Percentiles rank a stretch among this genome's conserved stretches.
Evolutionary conservation across 352 stramenopile species (phyloP).

Genomic region (Elongisporangium anandrum): DNA sequence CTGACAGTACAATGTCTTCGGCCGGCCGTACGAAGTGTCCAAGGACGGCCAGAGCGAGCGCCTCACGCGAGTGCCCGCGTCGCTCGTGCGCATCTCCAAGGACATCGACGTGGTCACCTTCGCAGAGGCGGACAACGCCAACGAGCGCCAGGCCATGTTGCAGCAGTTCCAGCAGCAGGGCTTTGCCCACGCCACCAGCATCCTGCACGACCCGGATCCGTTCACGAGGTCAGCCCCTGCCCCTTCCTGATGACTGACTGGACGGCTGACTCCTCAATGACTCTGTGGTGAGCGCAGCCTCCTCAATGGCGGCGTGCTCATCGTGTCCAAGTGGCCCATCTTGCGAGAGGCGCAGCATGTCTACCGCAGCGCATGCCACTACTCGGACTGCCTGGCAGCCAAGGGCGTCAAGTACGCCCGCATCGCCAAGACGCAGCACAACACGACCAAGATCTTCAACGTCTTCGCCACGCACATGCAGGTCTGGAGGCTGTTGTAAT

Average conservation of each 20-base stretch:
- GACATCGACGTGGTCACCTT: conserved; percentile 78
- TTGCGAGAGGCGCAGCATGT: conserved; percentile 72
- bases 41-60: conserved; percentile 66
- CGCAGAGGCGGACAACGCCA: conserved; percentile 51
- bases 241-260: background rate
- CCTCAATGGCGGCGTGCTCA: conserved; percentile 72
- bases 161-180: conserved; percentile 43
- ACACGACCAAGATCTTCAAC: conserved; percentile 70
- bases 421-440: conserved; percentile 52
- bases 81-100: conserved; percentile 33
- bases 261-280: background rate
- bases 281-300: conserved; percentile 28
- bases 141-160: conserved; percentile 58
- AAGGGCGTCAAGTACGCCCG: conserved; percentile 84
- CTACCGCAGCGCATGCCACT: conserved; percentile 72
- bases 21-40: conserved; percentile 61
- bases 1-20: conserved; percentile 81
- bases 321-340: conserved; percentile 84
- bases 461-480: conserved; percentile 86
- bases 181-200: conserved; percentile 58
- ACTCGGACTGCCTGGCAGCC: conserved; percentile 76
- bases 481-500: conserved; percentile 10
- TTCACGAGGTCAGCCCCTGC: conserved; percentile 49
- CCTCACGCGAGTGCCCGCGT: conserved; percentile 50
- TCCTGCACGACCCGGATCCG: conserved; percentile 73